These are phyloP conservation scores for Microdochium bolleyi DNA, from an alignment of 2,329 filamentous ascomycete genomes.

Conservation along the genomic window DNA sequence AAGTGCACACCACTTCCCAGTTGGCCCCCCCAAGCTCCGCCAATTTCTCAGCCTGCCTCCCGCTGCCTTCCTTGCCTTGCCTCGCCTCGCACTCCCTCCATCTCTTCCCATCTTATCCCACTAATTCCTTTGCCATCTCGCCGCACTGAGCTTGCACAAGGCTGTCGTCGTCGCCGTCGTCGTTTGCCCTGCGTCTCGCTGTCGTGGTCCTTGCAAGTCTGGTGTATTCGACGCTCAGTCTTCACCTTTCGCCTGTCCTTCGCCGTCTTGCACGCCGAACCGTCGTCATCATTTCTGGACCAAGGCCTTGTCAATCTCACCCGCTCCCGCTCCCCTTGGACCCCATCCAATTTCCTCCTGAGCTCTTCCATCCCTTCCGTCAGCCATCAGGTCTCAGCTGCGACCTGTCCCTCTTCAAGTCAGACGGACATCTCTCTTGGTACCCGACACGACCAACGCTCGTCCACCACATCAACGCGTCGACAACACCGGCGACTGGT, in stretches of 20 bases:
- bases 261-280: background rate
- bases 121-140: background rate
- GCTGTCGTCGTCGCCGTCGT: background rate
- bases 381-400: background rate
- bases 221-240: background rate
- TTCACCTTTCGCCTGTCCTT: background rate
- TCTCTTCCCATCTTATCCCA: slow-evolving; percentile 1
- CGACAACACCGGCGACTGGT: background rate
- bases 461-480: background rate
- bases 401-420: background rate
- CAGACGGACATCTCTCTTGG: background rate
- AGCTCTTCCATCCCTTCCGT: background rate
- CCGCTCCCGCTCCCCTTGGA: background rate
- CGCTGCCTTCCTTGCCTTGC: no score
- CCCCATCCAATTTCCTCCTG: background rate
- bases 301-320: background rate
- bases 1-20: background rate
- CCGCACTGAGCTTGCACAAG: background rate
- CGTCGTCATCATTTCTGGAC: background rate
- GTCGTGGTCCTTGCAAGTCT: background rate
- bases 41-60: background rate
- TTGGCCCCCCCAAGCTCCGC: background rate
- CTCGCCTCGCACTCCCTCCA: background rate
- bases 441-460: background rate
- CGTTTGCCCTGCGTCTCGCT: background rate